These are phyloP conservation scores for Plasmodium reichenowi DNA, from an alignment of 169 alveolate species.

Conservation along the genomic window DNA sequence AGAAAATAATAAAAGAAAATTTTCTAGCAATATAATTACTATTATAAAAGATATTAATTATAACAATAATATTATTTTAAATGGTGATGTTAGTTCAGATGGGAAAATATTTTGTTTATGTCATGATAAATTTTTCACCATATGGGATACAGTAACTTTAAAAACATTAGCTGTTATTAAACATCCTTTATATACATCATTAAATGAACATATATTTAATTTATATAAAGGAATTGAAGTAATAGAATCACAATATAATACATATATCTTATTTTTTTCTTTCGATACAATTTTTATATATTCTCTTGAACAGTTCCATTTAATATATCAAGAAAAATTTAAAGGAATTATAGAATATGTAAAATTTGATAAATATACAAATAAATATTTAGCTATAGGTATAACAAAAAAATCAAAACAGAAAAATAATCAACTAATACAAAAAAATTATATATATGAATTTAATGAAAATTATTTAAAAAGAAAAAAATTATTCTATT, in stretches of 20 bases:
- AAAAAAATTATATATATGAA: constrained; percentile 50
- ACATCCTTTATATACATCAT: constrained; percentile 44
- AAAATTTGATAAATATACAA: constrained; percentile 31
- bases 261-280: constrained; percentile 24
- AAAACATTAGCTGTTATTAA: constrained; percentile 45
- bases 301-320: constrained; percentile 42
- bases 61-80: constrained; percentile 26
- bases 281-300: constrained; percentile 47
- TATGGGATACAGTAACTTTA: constrained; percentile 39
- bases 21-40: not conserved
- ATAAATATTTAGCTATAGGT: constrained; percentile 32
- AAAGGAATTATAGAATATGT: constrained; percentile 52
- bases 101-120: constrained; percentile 53
- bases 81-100: constrained; percentile 45
- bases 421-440: constrained; percentile 2
- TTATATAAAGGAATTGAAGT: constrained; percentile 52
- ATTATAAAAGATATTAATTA: constrained; percentile 28
- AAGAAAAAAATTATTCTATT: constrained; percentile 47
- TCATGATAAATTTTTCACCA: constrained; percentile 27
- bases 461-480: constrained; percentile 26
- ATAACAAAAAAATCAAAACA: constrained; percentile 25
- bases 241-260: not conserved
- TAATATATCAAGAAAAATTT: constrained; percentile 29
- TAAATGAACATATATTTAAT: constrained; percentile 30
- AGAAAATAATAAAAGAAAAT: not conserved